A percentile compares a stretch with the other conserved stretches of the same genome.
phyloP scores from a whole-genome alignment of 1,284 basidiomycete species.

The Moniliella sp. region DNA sequence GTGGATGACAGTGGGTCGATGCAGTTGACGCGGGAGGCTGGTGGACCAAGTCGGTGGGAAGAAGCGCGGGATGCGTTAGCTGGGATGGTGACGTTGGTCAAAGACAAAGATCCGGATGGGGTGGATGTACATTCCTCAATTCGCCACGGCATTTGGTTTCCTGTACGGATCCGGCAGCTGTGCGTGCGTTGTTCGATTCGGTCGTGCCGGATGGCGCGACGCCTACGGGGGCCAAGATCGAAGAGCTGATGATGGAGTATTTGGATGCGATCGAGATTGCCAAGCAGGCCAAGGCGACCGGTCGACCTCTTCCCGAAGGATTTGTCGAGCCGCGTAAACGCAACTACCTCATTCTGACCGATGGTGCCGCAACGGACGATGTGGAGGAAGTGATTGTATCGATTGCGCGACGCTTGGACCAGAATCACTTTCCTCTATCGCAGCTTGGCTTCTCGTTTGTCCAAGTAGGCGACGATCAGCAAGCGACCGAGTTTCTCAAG shows the following conservation, averaged over 20 bases:
- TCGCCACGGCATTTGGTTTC: conserved; percentile 2
- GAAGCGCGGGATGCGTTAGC: conserved; percentile 9
- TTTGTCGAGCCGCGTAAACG: conserved; percentile 3
- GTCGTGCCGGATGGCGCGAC: conserved; percentile 11
- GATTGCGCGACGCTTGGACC: conserved; percentile 40
- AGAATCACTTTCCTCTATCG: conserved; percentile 37
- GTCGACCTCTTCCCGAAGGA: background rate
- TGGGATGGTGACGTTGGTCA: conserved; percentile 9
- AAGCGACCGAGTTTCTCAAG: conserved; percentile 39
- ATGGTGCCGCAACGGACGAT: conserved; percentile 36
- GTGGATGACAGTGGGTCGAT: conserved; percentile 13
- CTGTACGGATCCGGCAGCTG: conserved; percentile 4
- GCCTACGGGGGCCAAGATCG: conserved; percentile 10
- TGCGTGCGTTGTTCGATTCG: conserved; percentile 7
- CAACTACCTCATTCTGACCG: conserved; percentile 6
- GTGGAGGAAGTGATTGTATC: conserved; percentile 39
- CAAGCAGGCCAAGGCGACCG: conserved; percentile 3
- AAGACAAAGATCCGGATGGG: conserved; percentile 11
- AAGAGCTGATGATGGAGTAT: conserved; percentile 12
- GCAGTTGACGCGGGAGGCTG: conserved; percentile 6
- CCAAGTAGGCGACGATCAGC: conserved; percentile 36
- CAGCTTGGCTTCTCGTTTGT: conserved; percentile 43
- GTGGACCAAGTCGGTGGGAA: conserved; percentile 7
- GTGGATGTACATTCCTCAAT: conserved; percentile 14
- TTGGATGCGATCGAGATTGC: conserved; percentile 8